Conservation (phyloP, 164 flowering plant species). For the Piper betle region DNA sequence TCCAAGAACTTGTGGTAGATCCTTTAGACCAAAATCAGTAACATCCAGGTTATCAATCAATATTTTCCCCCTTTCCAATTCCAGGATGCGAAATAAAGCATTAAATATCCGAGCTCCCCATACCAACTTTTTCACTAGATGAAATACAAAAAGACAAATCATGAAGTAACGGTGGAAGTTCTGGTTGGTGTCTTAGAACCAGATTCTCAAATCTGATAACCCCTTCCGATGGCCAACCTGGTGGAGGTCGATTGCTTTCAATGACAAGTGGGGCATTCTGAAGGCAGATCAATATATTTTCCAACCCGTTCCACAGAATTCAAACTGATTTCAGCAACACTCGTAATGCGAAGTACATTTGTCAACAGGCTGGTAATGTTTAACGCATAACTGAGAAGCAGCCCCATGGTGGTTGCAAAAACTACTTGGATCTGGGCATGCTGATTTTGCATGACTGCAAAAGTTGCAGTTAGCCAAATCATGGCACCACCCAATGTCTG, state of each 20-base stretch:
- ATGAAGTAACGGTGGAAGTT: conserved; percentile 94
- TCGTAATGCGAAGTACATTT: conserved; percentile 79
- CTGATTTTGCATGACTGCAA: conserved; percentile 94
- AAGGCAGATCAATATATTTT: conserved; percentile 77
- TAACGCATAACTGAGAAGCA: conserved; percentile 88
- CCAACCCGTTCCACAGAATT: conserved; percentile 91
- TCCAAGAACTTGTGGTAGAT: conserved; percentile 85
- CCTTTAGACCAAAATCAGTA: conserved; percentile 67
- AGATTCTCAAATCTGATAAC: conserved; percentile 76
- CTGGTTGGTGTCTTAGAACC: conserved; percentile 85
- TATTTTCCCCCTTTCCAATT: conserved; percentile 83
- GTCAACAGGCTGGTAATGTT: conserved; percentile 82
- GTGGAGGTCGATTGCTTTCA: conserved; percentile 84
- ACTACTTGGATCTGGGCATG: conserved; percentile 76
- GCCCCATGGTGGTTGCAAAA: conserved; percentile 98
- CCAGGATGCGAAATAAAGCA: conserved; percentile 90
- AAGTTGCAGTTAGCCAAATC: conserved; percentile 97
- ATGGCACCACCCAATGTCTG: conserved; percentile 88
- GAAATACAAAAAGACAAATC: conserved; percentile 62
- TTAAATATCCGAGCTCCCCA: conserved; percentile 99
- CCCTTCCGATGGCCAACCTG: conserved; percentile 97
- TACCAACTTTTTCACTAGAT: conserved; percentile 90
- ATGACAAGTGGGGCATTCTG: conserved; percentile 78
- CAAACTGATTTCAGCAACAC: conserved; percentile 87
- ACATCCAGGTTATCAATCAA: conserved; percentile 70